phyloP scores from a whole-genome alignment of 2,329 filamentous ascomycete genomes.

The Diaporthe sp. region DNA sequence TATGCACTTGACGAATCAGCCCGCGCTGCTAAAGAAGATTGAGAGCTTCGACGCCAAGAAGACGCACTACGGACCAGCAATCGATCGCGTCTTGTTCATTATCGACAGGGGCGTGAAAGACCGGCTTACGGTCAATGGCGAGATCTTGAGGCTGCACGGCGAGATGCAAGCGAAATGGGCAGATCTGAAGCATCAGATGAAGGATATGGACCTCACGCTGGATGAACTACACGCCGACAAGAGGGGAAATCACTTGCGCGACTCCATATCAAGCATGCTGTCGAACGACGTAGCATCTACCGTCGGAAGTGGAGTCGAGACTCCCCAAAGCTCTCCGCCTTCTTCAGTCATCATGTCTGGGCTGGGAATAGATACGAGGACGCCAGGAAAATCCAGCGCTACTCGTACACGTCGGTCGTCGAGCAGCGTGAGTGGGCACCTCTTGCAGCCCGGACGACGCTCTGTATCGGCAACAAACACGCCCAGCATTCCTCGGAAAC shows the following conservation, averaged over 20 bases:
- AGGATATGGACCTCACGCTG: constrained; percentile 80
- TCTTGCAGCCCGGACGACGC: constrained; percentile 62
- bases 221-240: constrained; percentile 78
- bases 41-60: constrained; percentile 97
- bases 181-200: constrained; percentile 81
- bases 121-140: constrained; percentile 95
- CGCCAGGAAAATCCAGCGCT: constrained; percentile 51
- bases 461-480: constrained; percentile 62
- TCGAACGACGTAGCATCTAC: constrained; percentile 82
- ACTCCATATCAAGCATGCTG: constrained; percentile 93
- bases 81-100: constrained; percentile 90
- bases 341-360: constrained; percentile 73
- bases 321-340: constrained; percentile 76
- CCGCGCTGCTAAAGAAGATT: constrained; percentile 82
- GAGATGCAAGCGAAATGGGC: constrained; percentile 90
- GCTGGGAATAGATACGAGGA: constrained; percentile 55
- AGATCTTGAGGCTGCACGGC: constrained; percentile 87
- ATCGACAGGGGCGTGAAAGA: constrained; percentile 97
- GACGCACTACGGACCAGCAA: constrained; percentile 91
- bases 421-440: constrained; percentile 58
- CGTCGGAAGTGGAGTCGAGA: constrained; percentile 77
- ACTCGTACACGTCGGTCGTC: constrained; percentile 57
- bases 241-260: constrained; percentile 82
- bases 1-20: constrained; percentile 79
- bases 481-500: constrained; percentile 58